These are phyloP conservation scores for Caryopteris hybrid DNA, from an alignment of 305 asterid species.

Conservation along the genomic window DNA sequence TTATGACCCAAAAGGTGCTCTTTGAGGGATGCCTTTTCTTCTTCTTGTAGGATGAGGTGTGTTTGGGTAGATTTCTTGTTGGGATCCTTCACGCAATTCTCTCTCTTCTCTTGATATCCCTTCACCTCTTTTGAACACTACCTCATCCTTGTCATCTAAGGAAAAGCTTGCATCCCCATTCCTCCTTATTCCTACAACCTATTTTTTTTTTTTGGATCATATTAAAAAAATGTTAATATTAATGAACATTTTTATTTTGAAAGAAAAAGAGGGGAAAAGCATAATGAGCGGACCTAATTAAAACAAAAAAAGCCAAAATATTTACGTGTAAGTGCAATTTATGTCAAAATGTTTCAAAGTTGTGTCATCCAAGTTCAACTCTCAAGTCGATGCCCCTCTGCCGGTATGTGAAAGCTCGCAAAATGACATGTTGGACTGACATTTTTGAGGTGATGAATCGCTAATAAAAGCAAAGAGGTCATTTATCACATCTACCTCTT, in stretches of 20 bases:
- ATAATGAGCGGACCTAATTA: too few relatives aligned
- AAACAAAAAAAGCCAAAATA: too few relatives aligned
- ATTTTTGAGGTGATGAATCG: too few relatives aligned
- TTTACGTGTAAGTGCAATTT: too few relatives aligned
- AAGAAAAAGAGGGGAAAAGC: neutral
- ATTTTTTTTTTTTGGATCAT: neutral
- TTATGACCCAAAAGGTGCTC: conserved; percentile 80
- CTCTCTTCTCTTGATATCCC: conserved; percentile 47
- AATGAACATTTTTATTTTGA: neutral
- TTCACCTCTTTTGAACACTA: conserved; percentile 40
- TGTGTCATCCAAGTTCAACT: too few relatives aligned
- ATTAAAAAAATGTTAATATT: neutral
- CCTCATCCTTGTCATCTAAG: conserved; percentile 44
- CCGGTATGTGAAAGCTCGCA: too few relatives aligned
- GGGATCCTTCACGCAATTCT: conserved; percentile 66
- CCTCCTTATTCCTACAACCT: conserved; percentile 81
- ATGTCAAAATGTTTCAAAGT: too few relatives aligned
- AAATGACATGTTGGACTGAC: too few relatives aligned
- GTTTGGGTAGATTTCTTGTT: conserved; percentile 66
- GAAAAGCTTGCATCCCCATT: conserved; percentile 59
- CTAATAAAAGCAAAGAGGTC: too few relatives aligned
- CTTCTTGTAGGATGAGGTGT: conserved; percentile 85
- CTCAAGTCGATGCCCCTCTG: too few relatives aligned
- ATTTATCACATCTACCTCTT: too few relatives aligned
- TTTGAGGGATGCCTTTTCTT: conserved; percentile 92